Evolutionary conservation across 2,329 filamentous ascomycete genomes (phyloP).

Genomic region (Neonectria coccinea): DNA sequence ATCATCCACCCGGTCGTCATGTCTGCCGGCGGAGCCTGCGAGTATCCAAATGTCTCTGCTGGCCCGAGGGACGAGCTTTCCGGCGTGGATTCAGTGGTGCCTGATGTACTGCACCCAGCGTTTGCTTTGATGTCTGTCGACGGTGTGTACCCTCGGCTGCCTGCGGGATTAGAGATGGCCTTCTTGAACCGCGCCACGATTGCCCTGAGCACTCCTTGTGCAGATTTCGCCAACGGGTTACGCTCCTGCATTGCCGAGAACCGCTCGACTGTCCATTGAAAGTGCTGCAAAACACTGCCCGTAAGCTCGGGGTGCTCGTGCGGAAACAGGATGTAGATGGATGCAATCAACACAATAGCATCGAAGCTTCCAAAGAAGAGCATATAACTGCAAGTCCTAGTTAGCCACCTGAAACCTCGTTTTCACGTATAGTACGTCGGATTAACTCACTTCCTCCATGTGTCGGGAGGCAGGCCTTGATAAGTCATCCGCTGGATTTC

Average conservation of each 20-base stretch:
- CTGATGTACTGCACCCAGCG: conserved; percentile 10
- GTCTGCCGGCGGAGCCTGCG: conserved; percentile 16
- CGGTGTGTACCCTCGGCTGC: conserved; percentile 32
- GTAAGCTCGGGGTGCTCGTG: conserved; percentile 63
- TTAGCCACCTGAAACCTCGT: background rate
- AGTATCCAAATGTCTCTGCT: conserved; percentile 19
- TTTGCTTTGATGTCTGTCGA: conserved; percentile 17
- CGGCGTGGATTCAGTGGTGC: conserved; percentile 32
- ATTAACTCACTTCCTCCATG: conserved; percentile 57
- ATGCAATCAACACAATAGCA: conserved; percentile 70
- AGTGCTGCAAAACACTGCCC: conserved; percentile 64
- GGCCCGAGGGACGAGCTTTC: conserved; percentile 24
- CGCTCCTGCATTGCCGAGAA: conserved; percentile 67
- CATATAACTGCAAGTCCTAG: conserved; percentile 54
- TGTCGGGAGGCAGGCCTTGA: conserved; percentile 60
- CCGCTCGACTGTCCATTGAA: conserved; percentile 69
- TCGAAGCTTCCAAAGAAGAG: conserved; percentile 74
- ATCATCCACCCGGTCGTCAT: conserved; percentile 53
- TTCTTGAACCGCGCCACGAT: conserved; percentile 66
- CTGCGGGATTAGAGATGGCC: conserved; percentile 53
- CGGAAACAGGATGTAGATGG: conserved; percentile 71
- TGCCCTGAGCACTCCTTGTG: conserved; percentile 66
- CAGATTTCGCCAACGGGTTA: conserved; percentile 66
- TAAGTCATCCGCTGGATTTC: conserved; percentile 65
- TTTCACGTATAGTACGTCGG: background rate